Conservation (phyloP, 208 protist species). For the Tritrichomonas musculus region DNA sequence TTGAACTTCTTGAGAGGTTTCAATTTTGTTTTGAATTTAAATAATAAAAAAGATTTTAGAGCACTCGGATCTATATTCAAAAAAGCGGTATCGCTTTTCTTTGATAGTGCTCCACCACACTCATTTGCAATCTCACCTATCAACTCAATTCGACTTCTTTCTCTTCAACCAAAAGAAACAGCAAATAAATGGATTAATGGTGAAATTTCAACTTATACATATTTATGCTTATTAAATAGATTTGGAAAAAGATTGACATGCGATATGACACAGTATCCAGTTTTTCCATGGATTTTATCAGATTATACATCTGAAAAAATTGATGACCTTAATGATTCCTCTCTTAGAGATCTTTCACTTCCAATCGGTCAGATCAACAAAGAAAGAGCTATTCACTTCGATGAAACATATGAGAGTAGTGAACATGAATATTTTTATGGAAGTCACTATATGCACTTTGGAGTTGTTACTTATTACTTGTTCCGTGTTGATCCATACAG, state of each 20-base stretch:
- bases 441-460: slow-evolving; percentile 19
- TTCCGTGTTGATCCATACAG: neutral
- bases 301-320: neutral
- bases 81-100: neutral
- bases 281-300: neutral
- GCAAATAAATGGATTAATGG: neutral
- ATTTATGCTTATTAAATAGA: neutral
- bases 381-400: neutral
- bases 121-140: neutral
- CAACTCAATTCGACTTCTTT: neutral
- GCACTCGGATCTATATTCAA: neutral
- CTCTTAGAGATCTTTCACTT: neutral
- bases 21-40: neutral
- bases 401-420: neutral
- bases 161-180: neutral
- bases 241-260: neutral
- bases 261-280: neutral
- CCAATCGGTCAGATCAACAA: neutral
- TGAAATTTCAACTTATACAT: neutral
- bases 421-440: neutral
- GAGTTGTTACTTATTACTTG: neutral
- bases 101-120: neutral
- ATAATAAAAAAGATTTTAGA: neutral
- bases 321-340: neutral
- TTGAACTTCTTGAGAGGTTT: neutral